These are phyloP conservation scores for Wickerhamiella parazyma DNA, from an alignment of 805 yeast species.

Conservation along the genomic window DNA sequence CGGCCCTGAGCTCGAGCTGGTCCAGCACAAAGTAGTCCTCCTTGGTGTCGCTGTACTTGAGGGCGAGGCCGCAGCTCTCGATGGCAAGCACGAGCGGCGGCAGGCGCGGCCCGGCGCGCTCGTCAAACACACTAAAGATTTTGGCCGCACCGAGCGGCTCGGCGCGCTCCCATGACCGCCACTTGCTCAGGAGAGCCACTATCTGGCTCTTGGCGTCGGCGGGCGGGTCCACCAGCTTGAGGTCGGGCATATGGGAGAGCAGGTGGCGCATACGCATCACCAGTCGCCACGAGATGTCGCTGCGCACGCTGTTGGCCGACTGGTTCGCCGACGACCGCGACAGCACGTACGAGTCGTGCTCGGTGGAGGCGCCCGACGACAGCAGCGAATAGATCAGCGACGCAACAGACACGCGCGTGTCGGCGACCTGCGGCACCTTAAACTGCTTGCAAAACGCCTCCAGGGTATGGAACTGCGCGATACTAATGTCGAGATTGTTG, in stretches of 20 bases:
- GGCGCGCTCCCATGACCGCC: slow-evolving; percentile 82
- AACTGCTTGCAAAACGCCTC: not conserved
- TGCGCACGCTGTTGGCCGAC: slow-evolving; percentile 60
- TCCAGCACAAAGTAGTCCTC: slow-evolving; percentile 27
- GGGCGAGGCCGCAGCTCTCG: slow-evolving; percentile 24
- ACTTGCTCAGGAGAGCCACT: slow-evolving; percentile 45
- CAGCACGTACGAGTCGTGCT: slow-evolving; percentile 77
- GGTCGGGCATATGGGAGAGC: slow-evolving; percentile 39
- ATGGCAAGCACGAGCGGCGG: slow-evolving; percentile 11
- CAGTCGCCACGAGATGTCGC: slow-evolving; percentile 78
- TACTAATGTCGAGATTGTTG: not conserved
- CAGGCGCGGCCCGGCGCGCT: not conserved
- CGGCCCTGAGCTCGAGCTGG: slow-evolving; percentile 18
- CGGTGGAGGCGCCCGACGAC: slow-evolving; percentile 41
- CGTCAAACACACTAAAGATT: slow-evolving; percentile 14
- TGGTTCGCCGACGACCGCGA: slow-evolving; percentile 74
- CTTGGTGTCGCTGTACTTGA: slow-evolving; percentile 20
- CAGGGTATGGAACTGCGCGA: not conserved
- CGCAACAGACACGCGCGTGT: not conserved
- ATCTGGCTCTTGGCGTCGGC: slow-evolving; percentile 41
- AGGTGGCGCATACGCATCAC: slow-evolving; percentile 69
- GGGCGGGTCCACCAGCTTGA: slow-evolving; percentile 29
- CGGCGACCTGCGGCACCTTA: not conserved
- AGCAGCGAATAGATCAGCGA: slow-evolving; percentile 1
- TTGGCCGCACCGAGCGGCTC: slow-evolving; percentile 17